Conservation (phyloP, 2,329 filamentous ascomycete genomes). For the Penicillium decumbens region DNA sequence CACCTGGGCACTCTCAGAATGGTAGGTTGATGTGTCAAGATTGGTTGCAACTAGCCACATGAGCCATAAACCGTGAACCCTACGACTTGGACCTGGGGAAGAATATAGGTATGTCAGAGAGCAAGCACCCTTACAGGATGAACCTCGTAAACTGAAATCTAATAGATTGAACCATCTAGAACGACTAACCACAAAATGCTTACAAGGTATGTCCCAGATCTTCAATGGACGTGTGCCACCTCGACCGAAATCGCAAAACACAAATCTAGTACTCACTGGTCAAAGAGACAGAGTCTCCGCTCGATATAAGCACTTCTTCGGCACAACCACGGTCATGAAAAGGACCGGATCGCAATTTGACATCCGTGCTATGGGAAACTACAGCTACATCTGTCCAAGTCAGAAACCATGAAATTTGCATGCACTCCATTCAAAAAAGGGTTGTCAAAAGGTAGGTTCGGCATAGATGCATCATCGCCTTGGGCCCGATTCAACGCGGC, state of each 20-base stretch:
- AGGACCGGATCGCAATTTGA: conserved; percentile 95
- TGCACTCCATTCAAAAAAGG: conserved; percentile 29
- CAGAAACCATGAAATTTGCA: conserved; percentile 25
- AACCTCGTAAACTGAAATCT: not conserved
- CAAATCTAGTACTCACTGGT: conserved; percentile 44
- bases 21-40: too few species aligned
- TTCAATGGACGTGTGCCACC: conserved; percentile 44
- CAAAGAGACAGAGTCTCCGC: conserved; percentile 19
- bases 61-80: too few species aligned
- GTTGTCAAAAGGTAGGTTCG: conserved; percentile 27
- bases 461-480: conserved; percentile 21
- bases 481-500: conserved; percentile 19
- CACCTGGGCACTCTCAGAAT: too few species aligned
- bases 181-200: not conserved
- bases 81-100: too few species aligned
- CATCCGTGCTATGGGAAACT: conserved; percentile 73
- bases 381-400: not conserved
- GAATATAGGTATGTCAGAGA: not conserved
- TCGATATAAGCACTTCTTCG: conserved; percentile 94
- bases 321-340: conserved; percentile 86
- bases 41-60: too few species aligned
- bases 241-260: conserved; percentile 29
- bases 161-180: not conserved
- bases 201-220: conserved; percentile 36
- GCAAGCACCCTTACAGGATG: too few species aligned